Conservation (phyloP, 1,284 basidiomycete species). For the Cyathus olla region DNA sequence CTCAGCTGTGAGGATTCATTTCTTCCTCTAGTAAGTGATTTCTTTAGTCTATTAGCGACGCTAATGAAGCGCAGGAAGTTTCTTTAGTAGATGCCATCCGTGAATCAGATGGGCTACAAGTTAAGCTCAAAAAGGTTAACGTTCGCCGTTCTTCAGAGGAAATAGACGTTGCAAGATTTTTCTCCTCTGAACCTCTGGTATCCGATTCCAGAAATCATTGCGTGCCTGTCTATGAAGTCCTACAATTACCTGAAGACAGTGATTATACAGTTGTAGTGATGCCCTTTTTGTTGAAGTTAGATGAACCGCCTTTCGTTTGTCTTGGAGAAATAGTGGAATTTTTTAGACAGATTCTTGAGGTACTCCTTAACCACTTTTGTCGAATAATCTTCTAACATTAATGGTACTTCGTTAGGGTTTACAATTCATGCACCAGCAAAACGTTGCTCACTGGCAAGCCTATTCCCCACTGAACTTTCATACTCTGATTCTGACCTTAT, state of each 20-base stretch:
- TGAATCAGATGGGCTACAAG: slow-evolving; percentile 5
- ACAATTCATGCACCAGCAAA: slow-evolving; percentile 49
- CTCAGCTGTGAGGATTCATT: no score
- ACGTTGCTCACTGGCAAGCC: slow-evolving; percentile 48
- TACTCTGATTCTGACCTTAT: no score
- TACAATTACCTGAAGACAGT: slow-evolving; percentile 30
- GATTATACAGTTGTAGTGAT: slow-evolving; percentile 37
- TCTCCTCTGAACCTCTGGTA: slow-evolving; percentile 22
- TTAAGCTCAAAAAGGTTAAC: slow-evolving; percentile 10
- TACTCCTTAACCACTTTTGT: neutral
- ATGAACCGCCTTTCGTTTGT: slow-evolving; percentile 31
- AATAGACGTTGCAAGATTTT: slow-evolving; percentile 5
- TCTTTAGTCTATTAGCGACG: neutral
- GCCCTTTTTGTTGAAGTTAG: slow-evolving; percentile 31
- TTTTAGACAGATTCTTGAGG: slow-evolving; percentile 41
- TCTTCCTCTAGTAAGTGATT: no score
- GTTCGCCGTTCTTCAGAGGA: slow-evolving; percentile 3
- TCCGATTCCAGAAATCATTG: slow-evolving; percentile 46
- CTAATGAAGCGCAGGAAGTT: neutral
- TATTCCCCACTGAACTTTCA: neutral
- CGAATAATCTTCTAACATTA: neutral
- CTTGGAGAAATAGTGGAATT: slow-evolving; percentile 41
- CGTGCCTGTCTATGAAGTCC: slow-evolving; percentile 44
- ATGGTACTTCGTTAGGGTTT: slow-evolving; percentile 40
- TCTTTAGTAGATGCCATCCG: slow-evolving; percentile 15